phyloP scores from a whole-genome alignment of 2,329 filamentous ascomycete genomes.

The Phaeosphaeriaceae sp. region DNA sequence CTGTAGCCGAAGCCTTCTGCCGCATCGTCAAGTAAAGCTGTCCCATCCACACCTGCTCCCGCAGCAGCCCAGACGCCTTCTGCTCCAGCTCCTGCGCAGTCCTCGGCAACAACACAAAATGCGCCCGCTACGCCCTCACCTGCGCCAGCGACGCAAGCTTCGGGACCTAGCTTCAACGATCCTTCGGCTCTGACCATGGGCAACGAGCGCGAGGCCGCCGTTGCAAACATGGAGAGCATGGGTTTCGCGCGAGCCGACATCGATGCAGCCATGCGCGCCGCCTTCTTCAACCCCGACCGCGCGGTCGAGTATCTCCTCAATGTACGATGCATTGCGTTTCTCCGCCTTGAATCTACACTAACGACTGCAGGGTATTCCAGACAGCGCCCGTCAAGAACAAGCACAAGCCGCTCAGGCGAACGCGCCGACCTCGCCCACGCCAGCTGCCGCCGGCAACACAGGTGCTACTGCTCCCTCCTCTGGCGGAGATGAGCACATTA shows the following conservation, averaged over 20 bases:
- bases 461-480: constrained; percentile 36
- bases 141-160: constrained; percentile 53
- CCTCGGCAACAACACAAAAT: constrained; percentile 57
- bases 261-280: constrained; percentile 92
- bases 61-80: constrained; percentile 57
- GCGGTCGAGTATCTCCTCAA: constrained; percentile 95
- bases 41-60: constrained; percentile 65
- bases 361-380: constrained; percentile 79
- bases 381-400: constrained; percentile 76
- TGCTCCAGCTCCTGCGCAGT: constrained; percentile 57
- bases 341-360: constrained; percentile 21
- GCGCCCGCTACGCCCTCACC: constrained; percentile 60
- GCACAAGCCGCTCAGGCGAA: constrained; percentile 53
- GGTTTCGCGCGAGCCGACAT: constrained; percentile 89
- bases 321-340: constrained; percentile 59
- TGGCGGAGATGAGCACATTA: constrained; percentile 73
- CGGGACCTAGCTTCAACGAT: constrained; percentile 64
- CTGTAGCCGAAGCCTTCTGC: constrained; percentile 73
- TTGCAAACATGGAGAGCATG: constrained; percentile 96
- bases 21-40: constrained; percentile 56
- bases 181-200: constrained; percentile 87
- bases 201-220: constrained; percentile 78
- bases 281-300: constrained; percentile 95
- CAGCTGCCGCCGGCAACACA: constrained; percentile 57
- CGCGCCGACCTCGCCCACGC: constrained; percentile 49